Evolutionary conservation across 2,329 filamentous ascomycete genomes (phyloP).

Genomic region (Lachnellula cervina): DNA sequence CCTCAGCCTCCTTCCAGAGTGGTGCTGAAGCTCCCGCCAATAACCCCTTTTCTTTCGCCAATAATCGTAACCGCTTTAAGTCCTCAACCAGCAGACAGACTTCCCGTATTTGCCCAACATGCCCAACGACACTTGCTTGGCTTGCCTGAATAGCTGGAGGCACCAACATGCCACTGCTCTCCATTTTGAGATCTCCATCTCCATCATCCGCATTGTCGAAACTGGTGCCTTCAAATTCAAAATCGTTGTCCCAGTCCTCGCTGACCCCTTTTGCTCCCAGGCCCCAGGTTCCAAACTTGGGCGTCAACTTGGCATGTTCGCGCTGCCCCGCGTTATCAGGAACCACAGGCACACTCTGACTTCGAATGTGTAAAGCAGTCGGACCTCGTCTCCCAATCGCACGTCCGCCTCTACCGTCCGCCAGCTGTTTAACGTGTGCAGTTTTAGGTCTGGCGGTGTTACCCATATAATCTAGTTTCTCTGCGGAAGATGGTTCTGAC

Average conservation of each 20-base stretch:
- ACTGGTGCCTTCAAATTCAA: slow-evolving; percentile 56
- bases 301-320: slow-evolving; percentile 47
- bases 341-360: slow-evolving; percentile 73
- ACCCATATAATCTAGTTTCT: slow-evolving; percentile 55
- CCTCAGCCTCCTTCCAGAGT: slow-evolving; percentile 77
- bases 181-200: slow-evolving; percentile 35
- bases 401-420: slow-evolving; percentile 66
- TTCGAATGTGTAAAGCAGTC: slow-evolving; percentile 64
- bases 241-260: slow-evolving; percentile 88
- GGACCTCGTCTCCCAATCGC: slow-evolving; percentile 61
- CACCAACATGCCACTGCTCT: slow-evolving; percentile 56
- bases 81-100: slow-evolving; percentile 78
- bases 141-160: slow-evolving; percentile 75
- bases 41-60: slow-evolving; percentile 64
- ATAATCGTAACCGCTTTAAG: slow-evolving; percentile 69
- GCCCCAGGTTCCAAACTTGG: slow-evolving; percentile 79
- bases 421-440: slow-evolving; percentile 69
- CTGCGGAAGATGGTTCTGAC: slow-evolving; percentile 61
- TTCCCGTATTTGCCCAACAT: slow-evolving; percentile 79
- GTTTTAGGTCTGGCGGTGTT: slow-evolving; percentile 65
- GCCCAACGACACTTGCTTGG: slow-evolving; percentile 75
- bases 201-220: slow-evolving; percentile 37
- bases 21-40: slow-evolving; percentile 52
- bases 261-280: slow-evolving; percentile 73
- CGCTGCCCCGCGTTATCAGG: slow-evolving; percentile 54